A percentile compares a stretch with the other conserved stretches of the same genome.
Evolutionary conservation across 2,329 filamentous ascomycete genomes (phyloP).

Genomic region (Nemania diffusa): DNA sequence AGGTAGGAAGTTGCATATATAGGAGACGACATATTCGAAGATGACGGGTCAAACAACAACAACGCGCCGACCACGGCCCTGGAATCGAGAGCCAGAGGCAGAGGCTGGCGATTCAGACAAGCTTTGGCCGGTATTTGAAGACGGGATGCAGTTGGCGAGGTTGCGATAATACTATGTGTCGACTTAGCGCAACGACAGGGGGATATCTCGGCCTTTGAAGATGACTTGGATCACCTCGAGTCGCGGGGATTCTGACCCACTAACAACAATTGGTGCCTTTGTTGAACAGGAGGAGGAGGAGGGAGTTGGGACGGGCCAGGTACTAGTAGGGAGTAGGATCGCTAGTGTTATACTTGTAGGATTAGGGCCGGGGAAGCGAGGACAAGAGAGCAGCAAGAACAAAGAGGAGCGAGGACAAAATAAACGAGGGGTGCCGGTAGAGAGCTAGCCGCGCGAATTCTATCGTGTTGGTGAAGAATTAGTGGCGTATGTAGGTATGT

Average conservation of each 20-base stretch:
- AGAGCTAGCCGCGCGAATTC: slow-evolving; percentile 30
- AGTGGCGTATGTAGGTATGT: slow-evolving; percentile 10
- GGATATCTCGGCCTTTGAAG: slow-evolving; percentile 20
- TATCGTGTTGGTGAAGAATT: slow-evolving; percentile 5
- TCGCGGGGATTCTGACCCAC: slow-evolving; percentile 32
- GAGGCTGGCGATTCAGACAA: slow-evolving; percentile 12
- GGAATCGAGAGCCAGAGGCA: slow-evolving; percentile 16
- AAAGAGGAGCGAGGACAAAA: slow-evolving; percentile 3
- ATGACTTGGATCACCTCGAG: slow-evolving; percentile 26
- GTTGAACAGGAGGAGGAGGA: slow-evolving; percentile 4
- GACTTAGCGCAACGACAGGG: slow-evolving; percentile 28
- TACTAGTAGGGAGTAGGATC: slow-evolving; percentile 1
- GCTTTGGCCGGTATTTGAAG: slow-evolving; percentile 22
- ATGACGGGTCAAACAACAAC: slow-evolving; percentile 7
- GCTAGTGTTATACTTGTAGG: slow-evolving; percentile 8
- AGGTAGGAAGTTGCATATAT: slow-evolving; percentile 14
- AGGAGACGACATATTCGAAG: slow-evolving; percentile 32
- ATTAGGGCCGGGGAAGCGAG: background rate
- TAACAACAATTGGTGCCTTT: slow-evolving; percentile 12
- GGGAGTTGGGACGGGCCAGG: slow-evolving; percentile 14
- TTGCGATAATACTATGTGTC: background rate
- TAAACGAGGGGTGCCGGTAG: background rate
- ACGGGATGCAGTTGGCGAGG: slow-evolving; percentile 24
- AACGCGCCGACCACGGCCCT: slow-evolving; percentile 8
- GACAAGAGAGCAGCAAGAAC: slow-evolving; percentile 11